A percentile compares a stretch with the other conserved stretches of the same genome.
Conservation (phyloP, 1,139 yeast species). For the Arxiozyma heterogenica region DNA sequence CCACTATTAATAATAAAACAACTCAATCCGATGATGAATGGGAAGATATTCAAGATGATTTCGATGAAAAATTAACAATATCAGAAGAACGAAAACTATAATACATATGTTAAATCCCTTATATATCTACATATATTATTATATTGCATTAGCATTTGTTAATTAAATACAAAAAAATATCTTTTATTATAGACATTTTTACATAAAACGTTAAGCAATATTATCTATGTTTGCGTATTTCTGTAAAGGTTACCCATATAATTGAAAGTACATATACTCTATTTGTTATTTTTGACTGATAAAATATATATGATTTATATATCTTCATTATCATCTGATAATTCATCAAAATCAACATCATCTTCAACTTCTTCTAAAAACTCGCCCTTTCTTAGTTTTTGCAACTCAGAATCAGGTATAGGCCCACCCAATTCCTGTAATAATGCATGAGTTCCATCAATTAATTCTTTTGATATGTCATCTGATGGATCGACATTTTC, state of each 20-base stretch:
- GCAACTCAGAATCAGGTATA: conserved; percentile 29
- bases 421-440: conserved; percentile 52
- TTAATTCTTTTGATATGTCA: conserved; percentile 48
- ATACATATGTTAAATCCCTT: background rate
- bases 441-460: conserved; percentile 42
- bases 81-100: background rate
- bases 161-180: too few relatives aligned
- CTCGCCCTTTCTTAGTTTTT: conserved; percentile 39
- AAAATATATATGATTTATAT: background rate
- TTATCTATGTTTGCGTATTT: background rate
- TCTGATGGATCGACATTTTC: conserved; percentile 31
- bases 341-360: conserved; percentile 25
- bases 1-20: conserved; percentile 8
- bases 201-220: background rate
- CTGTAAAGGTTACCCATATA: background rate
- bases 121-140: background rate
- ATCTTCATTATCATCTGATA: conserved; percentile 9
- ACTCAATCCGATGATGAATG: conserved; percentile 31
- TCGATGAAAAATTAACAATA: conserved; percentile 15
- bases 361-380: conserved; percentile 38
- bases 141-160: background rate
- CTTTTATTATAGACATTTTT: background rate
- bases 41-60: conserved; percentile 31
- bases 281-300: too few relatives aligned
- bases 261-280: background rate